Conservation (phyloP, 495 filamentous ascomycete species). For the Neurospora africana region DNA sequence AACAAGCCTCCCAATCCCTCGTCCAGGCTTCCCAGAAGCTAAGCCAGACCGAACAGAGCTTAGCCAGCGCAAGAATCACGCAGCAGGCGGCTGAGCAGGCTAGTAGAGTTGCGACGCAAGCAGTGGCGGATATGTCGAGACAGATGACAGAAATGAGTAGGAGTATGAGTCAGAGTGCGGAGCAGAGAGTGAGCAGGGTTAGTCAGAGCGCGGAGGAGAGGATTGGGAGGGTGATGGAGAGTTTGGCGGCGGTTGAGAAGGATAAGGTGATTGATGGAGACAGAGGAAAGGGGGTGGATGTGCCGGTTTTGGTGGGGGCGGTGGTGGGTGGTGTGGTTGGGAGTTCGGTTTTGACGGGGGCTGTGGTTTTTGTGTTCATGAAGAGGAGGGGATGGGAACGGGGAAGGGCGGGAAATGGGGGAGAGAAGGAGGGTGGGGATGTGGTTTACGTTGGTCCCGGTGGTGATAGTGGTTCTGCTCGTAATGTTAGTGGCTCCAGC, state of each 20-base stretch:
- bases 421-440: background rate
- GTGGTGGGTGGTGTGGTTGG: background rate
- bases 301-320: background rate
- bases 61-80: constrained; percentile 9
- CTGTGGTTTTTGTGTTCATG: background rate
- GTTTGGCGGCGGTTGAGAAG: background rate
- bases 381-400: background rate
- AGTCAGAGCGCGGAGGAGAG: background rate
- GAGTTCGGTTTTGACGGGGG: background rate
- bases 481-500: background rate
- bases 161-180: background rate
- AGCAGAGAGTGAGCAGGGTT: background rate
- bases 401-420: background rate
- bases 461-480: background rate
- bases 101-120: constrained; percentile 5
- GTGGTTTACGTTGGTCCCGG: background rate
- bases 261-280: background rate
- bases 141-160: background rate
- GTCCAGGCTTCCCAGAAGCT: constrained; percentile 17
- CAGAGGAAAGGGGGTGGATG: background rate
- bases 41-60: constrained; percentile 14
- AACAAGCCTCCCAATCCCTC: constrained; percentile 25
- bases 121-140: constrained; percentile 1
- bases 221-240: background rate
- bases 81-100: constrained; percentile 14